Evolutionary conservation across 192 early-diverging fungal genomes (phyloP).

Genomic region (Coemansia sp.): DNA sequence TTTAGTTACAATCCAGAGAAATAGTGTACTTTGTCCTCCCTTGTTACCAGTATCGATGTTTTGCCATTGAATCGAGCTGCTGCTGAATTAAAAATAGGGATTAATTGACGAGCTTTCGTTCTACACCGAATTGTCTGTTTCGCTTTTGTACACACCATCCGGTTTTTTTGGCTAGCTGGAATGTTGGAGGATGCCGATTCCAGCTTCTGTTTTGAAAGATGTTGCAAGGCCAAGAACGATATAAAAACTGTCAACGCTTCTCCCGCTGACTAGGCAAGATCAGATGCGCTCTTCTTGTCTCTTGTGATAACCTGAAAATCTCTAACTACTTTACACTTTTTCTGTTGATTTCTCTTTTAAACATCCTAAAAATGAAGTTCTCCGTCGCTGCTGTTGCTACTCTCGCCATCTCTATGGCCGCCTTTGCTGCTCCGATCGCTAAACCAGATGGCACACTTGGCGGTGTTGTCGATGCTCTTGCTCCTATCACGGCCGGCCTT

Average conservation of each 20-base stretch:
- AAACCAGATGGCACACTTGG: slow-evolving; percentile 8
- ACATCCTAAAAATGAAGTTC: neutral
- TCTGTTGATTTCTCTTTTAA: neutral
- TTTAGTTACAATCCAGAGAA: too few relatives aligned
- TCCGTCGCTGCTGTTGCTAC: neutral
- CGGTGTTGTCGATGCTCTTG: slow-evolving; percentile 21
- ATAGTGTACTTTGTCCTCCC: too few relatives aligned
- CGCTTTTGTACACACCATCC: too few relatives aligned
- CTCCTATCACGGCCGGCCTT: slow-evolving; percentile 20
- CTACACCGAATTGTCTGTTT: too few relatives aligned
- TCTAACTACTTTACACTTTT: neutral
- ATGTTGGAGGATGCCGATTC: too few relatives aligned
- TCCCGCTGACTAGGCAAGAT: too few relatives aligned
- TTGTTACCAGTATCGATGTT: neutral
- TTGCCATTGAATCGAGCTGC: neutral
- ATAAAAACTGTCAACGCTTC: too few relatives aligned
- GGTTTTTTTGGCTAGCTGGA: too few relatives aligned
- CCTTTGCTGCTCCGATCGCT: slow-evolving; percentile 5
- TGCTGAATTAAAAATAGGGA: neutral
- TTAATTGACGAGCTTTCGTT: neutral
- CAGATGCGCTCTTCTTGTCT: too few relatives aligned
- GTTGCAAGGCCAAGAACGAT: too few relatives aligned
- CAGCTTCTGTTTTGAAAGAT: too few relatives aligned
- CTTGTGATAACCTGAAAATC: neutral
- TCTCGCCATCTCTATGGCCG: slow-evolving; percentile 1